phyloP scores from a whole-genome alignment of 176 grass and related monocot species.

The Dactylis glomerata region DNA sequence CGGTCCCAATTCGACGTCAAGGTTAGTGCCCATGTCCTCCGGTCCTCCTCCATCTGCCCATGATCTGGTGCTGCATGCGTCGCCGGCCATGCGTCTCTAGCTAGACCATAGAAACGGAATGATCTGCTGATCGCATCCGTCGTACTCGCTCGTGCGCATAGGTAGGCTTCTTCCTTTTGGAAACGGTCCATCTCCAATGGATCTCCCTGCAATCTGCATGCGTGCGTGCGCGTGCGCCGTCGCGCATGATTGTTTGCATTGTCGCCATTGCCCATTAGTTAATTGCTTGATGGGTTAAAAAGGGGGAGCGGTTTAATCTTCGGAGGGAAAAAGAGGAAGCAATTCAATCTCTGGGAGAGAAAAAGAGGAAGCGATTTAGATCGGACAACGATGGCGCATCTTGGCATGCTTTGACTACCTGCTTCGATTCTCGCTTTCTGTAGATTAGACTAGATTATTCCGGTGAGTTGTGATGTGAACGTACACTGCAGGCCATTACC shows the following conservation, averaged over 20 bases:
- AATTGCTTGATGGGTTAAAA: background rate
- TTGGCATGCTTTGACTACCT: constrained; percentile 32
- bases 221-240: constrained; percentile 16
- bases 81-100: background rate
- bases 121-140: background rate
- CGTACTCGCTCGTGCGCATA: constrained; percentile 6
- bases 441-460: background rate
- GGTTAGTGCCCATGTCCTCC: background rate
- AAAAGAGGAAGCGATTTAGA: constrained; percentile 21
- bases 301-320: background rate
- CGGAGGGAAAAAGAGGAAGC: background rate
- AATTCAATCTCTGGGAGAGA: background rate
- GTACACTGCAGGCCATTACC: constrained; percentile 53
- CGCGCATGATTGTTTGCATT: background rate
- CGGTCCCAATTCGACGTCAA: background rate
- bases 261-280: constrained; percentile 8
- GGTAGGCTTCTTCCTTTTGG: background rate
- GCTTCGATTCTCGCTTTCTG: background rate
- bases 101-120: background rate
- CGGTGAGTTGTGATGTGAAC: constrained; percentile 4
- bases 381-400: constrained; percentile 16
- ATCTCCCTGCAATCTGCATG: background rate
- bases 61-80: background rate
- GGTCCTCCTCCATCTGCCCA: background rate
- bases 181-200: background rate